Conservation (phyloP, 2,329 filamentous ascomycete species). For the Botrytis deweyae region DNA sequence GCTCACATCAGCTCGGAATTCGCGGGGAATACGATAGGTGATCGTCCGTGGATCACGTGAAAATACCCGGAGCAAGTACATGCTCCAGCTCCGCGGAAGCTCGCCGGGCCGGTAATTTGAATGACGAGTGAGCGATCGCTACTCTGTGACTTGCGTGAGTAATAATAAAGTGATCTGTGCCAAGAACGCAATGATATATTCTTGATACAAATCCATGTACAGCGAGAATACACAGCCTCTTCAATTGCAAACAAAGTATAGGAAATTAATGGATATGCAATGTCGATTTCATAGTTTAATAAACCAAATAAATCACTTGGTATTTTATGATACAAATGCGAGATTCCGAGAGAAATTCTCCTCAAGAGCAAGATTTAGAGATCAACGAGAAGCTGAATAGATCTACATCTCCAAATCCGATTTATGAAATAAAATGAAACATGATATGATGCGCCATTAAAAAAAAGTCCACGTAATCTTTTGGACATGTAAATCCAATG, state of each 20-base stretch:
- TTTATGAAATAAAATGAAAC: not conserved
- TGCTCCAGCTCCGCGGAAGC: not conserved
- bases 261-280: not conserved
- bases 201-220: not conserved
- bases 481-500: not conserved
- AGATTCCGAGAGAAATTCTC: not conserved
- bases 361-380: not conserved
- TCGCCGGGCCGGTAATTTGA: not conserved
- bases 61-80: too few species aligned
- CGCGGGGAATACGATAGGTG: not conserved
- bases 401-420: not conserved
- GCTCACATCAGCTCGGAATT: not conserved
- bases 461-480: not conserved
- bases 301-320: not conserved
- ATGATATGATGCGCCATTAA: not conserved
- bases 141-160: not conserved
- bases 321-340: not conserved
- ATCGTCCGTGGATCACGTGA: not conserved
- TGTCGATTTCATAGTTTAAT: not conserved
- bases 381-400: not conserved
- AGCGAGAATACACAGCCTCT: not conserved
- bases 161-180: not conserved
- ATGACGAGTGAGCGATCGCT: not conserved
- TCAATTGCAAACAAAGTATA: not conserved
- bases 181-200: conserved; percentile 3